Conservation (phyloP, 2,329 filamentous ascomycete genomes). For the Fusarium sp. region DNA sequence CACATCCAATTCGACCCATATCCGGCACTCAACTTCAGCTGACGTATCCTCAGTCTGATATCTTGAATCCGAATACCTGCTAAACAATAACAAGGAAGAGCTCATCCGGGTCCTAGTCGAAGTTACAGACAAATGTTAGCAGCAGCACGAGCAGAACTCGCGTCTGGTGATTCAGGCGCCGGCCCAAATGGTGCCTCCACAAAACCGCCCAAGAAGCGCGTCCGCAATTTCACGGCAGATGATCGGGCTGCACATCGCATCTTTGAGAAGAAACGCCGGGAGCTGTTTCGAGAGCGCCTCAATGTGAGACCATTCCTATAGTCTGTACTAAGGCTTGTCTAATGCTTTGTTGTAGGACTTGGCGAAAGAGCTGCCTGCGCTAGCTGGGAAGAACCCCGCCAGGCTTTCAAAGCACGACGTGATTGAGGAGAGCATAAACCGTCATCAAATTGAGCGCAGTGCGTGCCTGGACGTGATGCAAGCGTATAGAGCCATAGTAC, state of each 20-base stretch:
- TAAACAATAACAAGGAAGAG: not conserved
- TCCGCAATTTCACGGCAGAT: slow-evolving; percentile 51
- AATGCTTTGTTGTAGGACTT: slow-evolving; percentile 43
- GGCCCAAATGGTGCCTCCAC: not conserved
- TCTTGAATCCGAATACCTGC: not conserved
- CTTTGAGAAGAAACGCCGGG: slow-evolving; percentile 52
- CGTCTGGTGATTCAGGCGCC: slow-evolving; percentile 2
- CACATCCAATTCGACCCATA: not conserved
- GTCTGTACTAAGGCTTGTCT: not conserved
- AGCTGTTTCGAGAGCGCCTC: slow-evolving; percentile 51
- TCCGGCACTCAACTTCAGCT: not conserved
- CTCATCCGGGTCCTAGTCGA: rapidly evolving
- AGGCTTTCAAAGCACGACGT: slow-evolving; percentile 52
- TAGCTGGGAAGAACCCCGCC: slow-evolving; percentile 45
- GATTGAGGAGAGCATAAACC: slow-evolving; percentile 47
- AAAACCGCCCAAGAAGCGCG: slow-evolving; percentile 43
- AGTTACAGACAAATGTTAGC: not conserved
- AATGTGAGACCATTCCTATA: slow-evolving; percentile 35
- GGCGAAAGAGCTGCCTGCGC: slow-evolving; percentile 46
- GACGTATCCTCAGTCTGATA: not conserved
- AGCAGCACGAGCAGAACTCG: slow-evolving; percentile 3
- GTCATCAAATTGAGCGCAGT: slow-evolving; percentile 39
- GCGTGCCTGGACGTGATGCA: slow-evolving; percentile 25
- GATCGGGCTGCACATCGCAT: slow-evolving; percentile 52
- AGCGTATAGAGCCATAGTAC: slow-evolving; percentile 25